These are phyloP conservation scores for Postia placenta DNA, from an alignment of 768 basidiomycete species.

Conservation along the genomic window DNA sequence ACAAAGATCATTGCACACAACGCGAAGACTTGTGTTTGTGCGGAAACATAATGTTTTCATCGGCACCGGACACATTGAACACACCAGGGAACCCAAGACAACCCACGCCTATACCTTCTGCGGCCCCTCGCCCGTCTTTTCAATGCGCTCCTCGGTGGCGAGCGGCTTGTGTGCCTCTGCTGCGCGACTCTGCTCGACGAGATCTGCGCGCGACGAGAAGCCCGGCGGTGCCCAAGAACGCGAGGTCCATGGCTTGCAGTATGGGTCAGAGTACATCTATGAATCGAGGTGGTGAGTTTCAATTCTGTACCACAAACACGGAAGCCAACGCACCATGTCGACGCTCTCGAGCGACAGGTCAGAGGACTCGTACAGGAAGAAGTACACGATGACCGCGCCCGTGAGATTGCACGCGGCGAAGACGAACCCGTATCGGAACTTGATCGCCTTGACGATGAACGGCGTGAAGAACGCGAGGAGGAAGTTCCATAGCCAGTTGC, in stretches of 20 bases:
- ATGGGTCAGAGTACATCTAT: slow-evolving; percentile 58
- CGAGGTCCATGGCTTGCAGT: slow-evolving; percentile 64
- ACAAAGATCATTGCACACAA: no score
- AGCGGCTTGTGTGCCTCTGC: slow-evolving; percentile 33
- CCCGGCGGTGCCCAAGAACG: slow-evolving; percentile 54
- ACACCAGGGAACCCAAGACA: no score
- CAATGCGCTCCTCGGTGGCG: slow-evolving; percentile 21
- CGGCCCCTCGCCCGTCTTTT: slow-evolving; percentile 20
- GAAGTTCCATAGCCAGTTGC: slow-evolving; percentile 70
- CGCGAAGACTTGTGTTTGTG: no score
- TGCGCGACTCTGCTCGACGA: slow-evolving; percentile 36
- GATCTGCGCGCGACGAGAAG: slow-evolving; percentile 39
- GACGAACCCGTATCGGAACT: slow-evolving; percentile 62
- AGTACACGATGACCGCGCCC: slow-evolving; percentile 54
- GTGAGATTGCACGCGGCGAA: slow-evolving; percentile 65
- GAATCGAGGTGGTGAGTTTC: neutral
- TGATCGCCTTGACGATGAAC: slow-evolving; percentile 52
- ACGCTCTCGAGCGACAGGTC: slow-evolving; percentile 63
- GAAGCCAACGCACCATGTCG: slow-evolving; percentile 35
- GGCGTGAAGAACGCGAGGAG: slow-evolving; percentile 76
- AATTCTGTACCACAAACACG: neutral
- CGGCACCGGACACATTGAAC: no score
- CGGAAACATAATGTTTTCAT: no score
- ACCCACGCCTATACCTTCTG: no score
- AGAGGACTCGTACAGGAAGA: slow-evolving; percentile 73